phyloP scores from a whole-genome alignment of 2,329 filamentous ascomycete genomes.

The Dothideomycetidae sp. region DNA sequence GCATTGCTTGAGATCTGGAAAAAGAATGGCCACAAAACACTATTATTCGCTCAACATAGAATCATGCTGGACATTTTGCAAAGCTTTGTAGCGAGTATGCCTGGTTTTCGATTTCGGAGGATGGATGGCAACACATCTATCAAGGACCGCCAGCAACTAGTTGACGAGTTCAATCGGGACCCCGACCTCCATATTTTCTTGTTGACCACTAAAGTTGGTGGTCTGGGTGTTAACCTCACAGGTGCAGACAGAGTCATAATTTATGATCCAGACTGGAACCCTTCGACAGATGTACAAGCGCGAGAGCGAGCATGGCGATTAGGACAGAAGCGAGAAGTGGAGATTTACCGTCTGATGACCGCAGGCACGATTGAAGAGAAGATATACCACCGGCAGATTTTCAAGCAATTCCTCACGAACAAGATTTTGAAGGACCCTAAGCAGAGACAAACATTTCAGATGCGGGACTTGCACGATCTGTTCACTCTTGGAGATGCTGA shows the following conservation, averaged over 20 bases:
- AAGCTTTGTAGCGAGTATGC: conserved; percentile 54
- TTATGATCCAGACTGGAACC: conserved; percentile 98
- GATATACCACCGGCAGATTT: conserved; percentile 96
- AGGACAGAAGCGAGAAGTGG: conserved; percentile 87
- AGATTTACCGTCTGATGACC: conserved; percentile 95
- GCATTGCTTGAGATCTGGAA: conserved; percentile 80
- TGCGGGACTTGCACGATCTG: conserved; percentile 80
- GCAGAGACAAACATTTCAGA: conserved; percentile 78
- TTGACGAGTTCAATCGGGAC: conserved; percentile 83
- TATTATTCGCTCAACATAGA: conserved; percentile 83
- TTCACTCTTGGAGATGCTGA: conserved; percentile 64
- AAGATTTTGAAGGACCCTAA: conserved; percentile 92
- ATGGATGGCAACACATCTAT: conserved; percentile 93
- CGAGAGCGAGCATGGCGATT: conserved; percentile 90
- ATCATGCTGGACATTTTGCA: conserved; percentile 95
- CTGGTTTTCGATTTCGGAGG: conserved; percentile 61
- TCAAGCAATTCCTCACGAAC: conserved; percentile 95
- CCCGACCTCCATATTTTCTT: conserved; percentile 74
- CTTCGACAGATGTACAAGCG: conserved; percentile 88
- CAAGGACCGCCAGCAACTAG: conserved; percentile 72
- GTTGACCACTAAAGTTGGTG: conserved; percentile 88
- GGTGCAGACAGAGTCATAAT: conserved; percentile 94
- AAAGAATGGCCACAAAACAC: conserved; percentile 78
- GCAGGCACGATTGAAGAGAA: conserved; percentile 98
- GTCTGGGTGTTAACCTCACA: conserved; percentile 84